These are phyloP conservation scores for Pythium coloratum DNA, from an alignment of 352 stramenopile genomes.

Conservation along the genomic window DNA sequence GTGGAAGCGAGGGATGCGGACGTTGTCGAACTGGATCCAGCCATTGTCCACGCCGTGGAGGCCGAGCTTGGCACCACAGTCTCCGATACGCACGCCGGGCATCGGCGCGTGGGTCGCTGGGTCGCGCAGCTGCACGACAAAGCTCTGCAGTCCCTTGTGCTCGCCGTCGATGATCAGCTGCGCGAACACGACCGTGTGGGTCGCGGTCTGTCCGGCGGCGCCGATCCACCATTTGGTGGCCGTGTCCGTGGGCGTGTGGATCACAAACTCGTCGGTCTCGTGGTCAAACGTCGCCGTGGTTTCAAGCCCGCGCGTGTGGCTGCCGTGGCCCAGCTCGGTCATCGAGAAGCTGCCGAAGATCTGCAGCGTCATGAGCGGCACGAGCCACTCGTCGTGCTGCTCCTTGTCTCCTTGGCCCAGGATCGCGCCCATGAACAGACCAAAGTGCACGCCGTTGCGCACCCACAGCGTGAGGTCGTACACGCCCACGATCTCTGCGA, in stretches of 20 bases:
- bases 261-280: slow-evolving; percentile 89
- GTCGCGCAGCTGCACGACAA: slow-evolving; percentile 94
- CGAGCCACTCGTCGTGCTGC: slow-evolving; percentile 83
- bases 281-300: slow-evolving; percentile 95
- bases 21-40: slow-evolving; percentile 75
- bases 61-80: slow-evolving; percentile 71
- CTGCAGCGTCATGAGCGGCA: slow-evolving; percentile 66
- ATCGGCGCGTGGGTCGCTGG: slow-evolving; percentile 62
- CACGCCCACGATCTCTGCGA: slow-evolving; percentile 63
- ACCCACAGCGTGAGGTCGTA: slow-evolving; percentile 69
- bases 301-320: slow-evolving; percentile 87
- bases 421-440: slow-evolving; percentile 78
- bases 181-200: slow-evolving; percentile 95
- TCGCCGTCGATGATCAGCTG: slow-evolving; percentile 81
- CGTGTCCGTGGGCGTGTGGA: slow-evolving; percentile 95
- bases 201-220: slow-evolving; percentile 91
- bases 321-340: slow-evolving; percentile 93
- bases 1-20: slow-evolving; percentile 69
- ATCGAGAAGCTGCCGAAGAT: slow-evolving; percentile 88
- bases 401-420: slow-evolving; percentile 73
- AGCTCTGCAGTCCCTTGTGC: slow-evolving; percentile 94
- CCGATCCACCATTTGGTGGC: slow-evolving; percentile 97
- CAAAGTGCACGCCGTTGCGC: slow-evolving; percentile 83
- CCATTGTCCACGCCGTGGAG: slow-evolving; percentile 79
- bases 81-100: slow-evolving; percentile 57